Evolutionary conservation across 2,329 filamentous ascomycete species (phyloP).

Genomic region (Fusarium pseudograminearum): DNA sequence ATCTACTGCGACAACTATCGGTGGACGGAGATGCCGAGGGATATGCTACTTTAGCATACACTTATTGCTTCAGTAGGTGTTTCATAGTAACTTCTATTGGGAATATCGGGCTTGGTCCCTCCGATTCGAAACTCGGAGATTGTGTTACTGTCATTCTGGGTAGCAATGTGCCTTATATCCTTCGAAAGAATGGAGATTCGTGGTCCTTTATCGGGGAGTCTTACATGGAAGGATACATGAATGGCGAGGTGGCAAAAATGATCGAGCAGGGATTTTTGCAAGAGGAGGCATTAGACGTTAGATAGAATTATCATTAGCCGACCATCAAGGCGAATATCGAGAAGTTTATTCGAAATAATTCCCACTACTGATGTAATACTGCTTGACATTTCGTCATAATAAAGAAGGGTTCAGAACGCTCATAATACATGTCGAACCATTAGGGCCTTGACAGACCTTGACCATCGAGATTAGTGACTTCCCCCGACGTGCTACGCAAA

Average conservation of each 20-base stretch:
- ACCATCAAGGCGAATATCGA: rapidly evolving
- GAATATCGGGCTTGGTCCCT: neutral
- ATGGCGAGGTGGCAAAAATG: neutral
- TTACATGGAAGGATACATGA: neutral
- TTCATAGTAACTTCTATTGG: neutral
- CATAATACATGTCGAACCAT: rapidly evolving
- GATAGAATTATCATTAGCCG: neutral
- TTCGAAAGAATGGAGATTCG: neutral
- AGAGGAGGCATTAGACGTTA: neutral
- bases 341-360: rapidly evolving
- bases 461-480: neutral
- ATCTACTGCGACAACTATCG: neutral
- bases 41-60: neutral
- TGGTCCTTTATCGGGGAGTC: neutral
- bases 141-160: neutral
- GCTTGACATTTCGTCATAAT: neutral
- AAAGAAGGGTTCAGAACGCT: neutral
- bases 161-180: neutral
- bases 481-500: neutral
- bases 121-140: neutral
- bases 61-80: neutral
- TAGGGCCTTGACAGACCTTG: neutral
- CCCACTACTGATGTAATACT: rapidly evolving
- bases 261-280: neutral
- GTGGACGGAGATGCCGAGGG: neutral